Conservation (phyloP, 371 early-diverging fungal genomes). For the Chytridium lagenaria region DNA sequence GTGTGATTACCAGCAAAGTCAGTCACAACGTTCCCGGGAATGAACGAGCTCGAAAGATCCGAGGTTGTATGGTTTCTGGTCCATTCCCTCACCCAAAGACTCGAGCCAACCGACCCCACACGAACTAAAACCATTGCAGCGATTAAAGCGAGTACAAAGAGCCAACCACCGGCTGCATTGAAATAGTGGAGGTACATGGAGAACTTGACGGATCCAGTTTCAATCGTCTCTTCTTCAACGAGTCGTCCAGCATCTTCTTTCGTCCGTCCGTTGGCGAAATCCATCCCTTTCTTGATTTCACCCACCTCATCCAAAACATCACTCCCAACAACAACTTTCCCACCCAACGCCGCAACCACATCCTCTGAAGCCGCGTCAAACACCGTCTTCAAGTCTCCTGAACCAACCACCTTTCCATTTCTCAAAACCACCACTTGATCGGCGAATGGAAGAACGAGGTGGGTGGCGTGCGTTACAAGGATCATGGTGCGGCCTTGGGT, state of each 20-base stretch:
- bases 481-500: slow-evolving; percentile 80
- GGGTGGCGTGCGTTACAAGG: slow-evolving; percentile 84
- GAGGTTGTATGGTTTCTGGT: slow-evolving; percentile 33
- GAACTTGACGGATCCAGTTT: slow-evolving; percentile 45
- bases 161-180: slow-evolving; percentile 49
- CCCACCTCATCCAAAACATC: background rate
- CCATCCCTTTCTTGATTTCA: slow-evolving; percentile 10
- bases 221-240: slow-evolving; percentile 42
- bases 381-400: slow-evolving; percentile 14
- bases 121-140: slow-evolving; percentile 23
- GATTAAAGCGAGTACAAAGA: slow-evolving; percentile 34
- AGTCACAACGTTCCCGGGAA: too few species aligned
- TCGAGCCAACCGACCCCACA: slow-evolving; percentile 32
- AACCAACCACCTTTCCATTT: slow-evolving; percentile 37
- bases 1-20: too few species aligned
- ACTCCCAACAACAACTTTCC: background rate
- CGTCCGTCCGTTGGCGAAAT: slow-evolving; percentile 27
- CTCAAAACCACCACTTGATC: slow-evolving; percentile 44
- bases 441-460: slow-evolving; percentile 40
- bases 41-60: too few species aligned
- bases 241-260: slow-evolving; percentile 4
- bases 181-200: slow-evolving; percentile 46
- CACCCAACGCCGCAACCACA: background rate
- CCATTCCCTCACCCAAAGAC: slow-evolving; percentile 57
- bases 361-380: slow-evolving; percentile 16